A percentile compares a stretch with the other conserved stretches of the same genome.
phyloP scores from a whole-genome alignment of 2,329 filamentous ascomycete genomes.

The Didymosphaeria variabile region DNA sequence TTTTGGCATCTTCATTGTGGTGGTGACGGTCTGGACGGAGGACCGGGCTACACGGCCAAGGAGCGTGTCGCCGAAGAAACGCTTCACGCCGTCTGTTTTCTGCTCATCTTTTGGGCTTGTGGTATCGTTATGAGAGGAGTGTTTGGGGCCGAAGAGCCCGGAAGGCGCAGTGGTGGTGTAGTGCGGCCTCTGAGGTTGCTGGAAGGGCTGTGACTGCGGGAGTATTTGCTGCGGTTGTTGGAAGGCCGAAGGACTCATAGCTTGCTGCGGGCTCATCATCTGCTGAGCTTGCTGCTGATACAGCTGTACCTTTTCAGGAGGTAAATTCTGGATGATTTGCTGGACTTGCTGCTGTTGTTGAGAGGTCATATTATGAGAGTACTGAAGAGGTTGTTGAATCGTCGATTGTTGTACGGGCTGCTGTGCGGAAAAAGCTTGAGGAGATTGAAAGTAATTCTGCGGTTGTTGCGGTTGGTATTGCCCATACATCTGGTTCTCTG shows the following conservation, averaged over 20 bases:
- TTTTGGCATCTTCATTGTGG: constrained; percentile 45
- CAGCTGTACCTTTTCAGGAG: constrained; percentile 43
- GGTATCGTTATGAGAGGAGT: constrained; percentile 26
- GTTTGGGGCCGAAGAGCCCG: constrained; percentile 36
- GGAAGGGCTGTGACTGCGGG: constrained; percentile 26
- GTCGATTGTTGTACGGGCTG: constrained; percentile 23
- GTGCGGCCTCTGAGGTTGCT: constrained; percentile 30
- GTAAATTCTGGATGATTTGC: constrained; percentile 39
- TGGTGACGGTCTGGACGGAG: constrained; percentile 44
- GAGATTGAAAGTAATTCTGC: constrained; percentile 18
- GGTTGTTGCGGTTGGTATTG: constrained; percentile 26
- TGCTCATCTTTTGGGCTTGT: constrained; percentile 38
- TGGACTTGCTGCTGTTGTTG: constrained; percentile 42
- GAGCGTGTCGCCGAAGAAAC: constrained; percentile 50
- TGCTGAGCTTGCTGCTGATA: constrained; percentile 43
- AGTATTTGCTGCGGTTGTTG: constrained; percentile 21
- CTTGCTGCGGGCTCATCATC: constrained; percentile 22
- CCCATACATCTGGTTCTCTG: constrained; percentile 25
- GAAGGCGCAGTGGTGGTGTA: constrained; percentile 37
- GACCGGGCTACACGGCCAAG: constrained; percentile 48
- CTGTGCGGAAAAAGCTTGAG: constrained; percentile 20
- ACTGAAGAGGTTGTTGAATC: constrained; percentile 31
- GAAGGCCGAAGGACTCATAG: constrained; percentile 9
- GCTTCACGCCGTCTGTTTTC: constrained; percentile 39
- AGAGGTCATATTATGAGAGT: constrained; percentile 34